Conservation (phyloP, 331 rosid species). For the Dryas integrifolia region DNA sequence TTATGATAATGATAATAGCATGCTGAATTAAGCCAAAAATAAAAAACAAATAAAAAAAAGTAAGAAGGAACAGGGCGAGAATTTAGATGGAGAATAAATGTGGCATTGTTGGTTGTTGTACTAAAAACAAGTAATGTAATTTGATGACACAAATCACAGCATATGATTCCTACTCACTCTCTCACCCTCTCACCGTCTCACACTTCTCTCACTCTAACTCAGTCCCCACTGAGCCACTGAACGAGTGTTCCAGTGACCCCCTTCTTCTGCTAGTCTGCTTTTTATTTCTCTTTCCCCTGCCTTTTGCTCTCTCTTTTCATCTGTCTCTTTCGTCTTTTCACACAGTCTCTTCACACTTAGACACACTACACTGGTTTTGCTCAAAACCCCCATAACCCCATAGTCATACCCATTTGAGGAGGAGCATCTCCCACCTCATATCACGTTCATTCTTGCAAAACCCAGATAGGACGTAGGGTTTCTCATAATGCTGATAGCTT, state of each 20-base stretch:
- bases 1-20: not conserved
- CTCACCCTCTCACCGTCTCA: not conserved
- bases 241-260: not conserved
- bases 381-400: slow-evolving; percentile 25
- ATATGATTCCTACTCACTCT: slow-evolving; percentile 29
- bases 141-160: not conserved
- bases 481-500: slow-evolving; percentile 38
- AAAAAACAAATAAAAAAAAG: not conserved
- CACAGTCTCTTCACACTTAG: slow-evolving; percentile 17
- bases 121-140: not conserved
- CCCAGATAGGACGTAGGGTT: slow-evolving; percentile 45
- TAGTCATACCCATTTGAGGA: not conserved
- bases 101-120: not conserved
- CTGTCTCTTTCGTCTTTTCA: slow-evolving; percentile 31
- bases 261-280: slow-evolving; percentile 11
- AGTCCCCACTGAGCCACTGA: slow-evolving; percentile 37
- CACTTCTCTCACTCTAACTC: not conserved
- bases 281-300: slow-evolving; percentile 1
- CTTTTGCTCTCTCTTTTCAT: slow-evolving; percentile 8
- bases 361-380: slow-evolving; percentile 23
- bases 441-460: not conserved
- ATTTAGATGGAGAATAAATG: slow-evolving; percentile 26
- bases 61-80: slow-evolving; percentile 4
- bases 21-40: not conserved
- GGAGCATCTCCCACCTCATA: slow-evolving; percentile 13